Evolutionary conservation across 305 asterid species (phyloP).

Genomic region (Fraxinus latifolia): DNA sequence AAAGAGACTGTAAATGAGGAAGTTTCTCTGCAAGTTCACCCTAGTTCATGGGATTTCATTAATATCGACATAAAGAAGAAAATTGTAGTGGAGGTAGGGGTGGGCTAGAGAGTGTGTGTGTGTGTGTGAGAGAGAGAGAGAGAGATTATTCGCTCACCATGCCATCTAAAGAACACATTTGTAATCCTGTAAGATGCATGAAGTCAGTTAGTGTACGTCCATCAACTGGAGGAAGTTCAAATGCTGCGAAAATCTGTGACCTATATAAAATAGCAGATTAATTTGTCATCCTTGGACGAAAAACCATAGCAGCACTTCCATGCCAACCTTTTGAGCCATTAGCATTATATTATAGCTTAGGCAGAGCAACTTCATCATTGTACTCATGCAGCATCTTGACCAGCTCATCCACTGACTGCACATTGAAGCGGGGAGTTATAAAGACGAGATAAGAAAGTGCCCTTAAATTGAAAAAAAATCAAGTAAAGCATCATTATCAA

Average conservation of each 20-base stretch:
- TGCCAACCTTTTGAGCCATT: constrained; percentile 11
- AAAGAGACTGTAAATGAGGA: constrained; percentile 95
- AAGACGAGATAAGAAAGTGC: neutral
- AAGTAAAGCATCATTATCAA: neutral
- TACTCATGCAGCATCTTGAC: constrained; percentile 73
- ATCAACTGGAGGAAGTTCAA: constrained; percentile 97
- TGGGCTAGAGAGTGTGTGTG: neutral
- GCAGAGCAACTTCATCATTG: constrained; percentile 81
- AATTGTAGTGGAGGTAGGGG: constrained; percentile 6
- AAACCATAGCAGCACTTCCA: constrained; percentile 12
- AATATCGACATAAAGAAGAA: constrained; percentile 17
- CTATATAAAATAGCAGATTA: constrained; percentile 34
- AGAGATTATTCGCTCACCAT: constrained; percentile 63
- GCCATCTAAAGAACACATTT: constrained; percentile 84
- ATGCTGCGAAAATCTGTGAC: constrained; percentile 93
- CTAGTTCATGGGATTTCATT: constrained; percentile 46
- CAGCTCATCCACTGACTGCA: constrained; percentile 86
- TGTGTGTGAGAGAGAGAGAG: constrained; percentile 4
- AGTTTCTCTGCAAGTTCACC: constrained; percentile 90
- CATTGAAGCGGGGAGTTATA: constrained; percentile 22
- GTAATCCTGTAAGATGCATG: constrained; percentile 97
- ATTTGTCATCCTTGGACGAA: constrained; percentile 13
- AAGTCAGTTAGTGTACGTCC: constrained; percentile 95
- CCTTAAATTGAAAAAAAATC: neutral
- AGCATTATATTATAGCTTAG: constrained; percentile 62